Conservation (phyloP, 2,329 filamentous ascomycete genomes). For the Bimuria novae-zelandiae region DNA sequence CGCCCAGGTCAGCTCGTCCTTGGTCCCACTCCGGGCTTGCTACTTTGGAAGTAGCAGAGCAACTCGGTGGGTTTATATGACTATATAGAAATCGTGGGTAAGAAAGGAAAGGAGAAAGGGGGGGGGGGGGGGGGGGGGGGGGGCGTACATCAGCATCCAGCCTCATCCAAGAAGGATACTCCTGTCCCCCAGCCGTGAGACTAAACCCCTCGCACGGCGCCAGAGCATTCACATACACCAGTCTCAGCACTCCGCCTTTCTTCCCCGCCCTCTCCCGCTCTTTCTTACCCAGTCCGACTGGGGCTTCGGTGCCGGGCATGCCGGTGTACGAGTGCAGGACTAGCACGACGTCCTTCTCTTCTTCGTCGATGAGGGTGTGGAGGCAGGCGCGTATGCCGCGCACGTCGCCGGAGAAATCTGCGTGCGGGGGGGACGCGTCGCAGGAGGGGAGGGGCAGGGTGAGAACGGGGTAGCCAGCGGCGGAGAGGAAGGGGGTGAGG, state of each 20-base stretch:
- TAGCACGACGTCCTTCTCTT: slow-evolving; percentile 41
- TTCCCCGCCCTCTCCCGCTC: slow-evolving; percentile 23
- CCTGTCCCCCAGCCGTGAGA: too few relatives aligned
- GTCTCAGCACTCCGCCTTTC: slow-evolving; percentile 31
- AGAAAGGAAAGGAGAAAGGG: too few relatives aligned
- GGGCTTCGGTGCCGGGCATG: slow-evolving; percentile 29
- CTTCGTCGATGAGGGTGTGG: slow-evolving; percentile 20
- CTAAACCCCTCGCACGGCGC: slow-evolving; percentile 13
- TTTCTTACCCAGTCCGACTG: slow-evolving; percentile 24
- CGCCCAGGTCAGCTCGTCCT: too few relatives aligned
- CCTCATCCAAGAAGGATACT: too few relatives aligned
- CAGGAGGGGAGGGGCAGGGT: slow-evolving; percentile 30
- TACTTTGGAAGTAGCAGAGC: too few relatives aligned
- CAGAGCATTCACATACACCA: slow-evolving; percentile 30
- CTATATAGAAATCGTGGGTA: too few relatives aligned
- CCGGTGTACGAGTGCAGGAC: slow-evolving; percentile 44
- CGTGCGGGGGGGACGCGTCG: slow-evolving; percentile 18
- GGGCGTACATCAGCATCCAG: too few relatives aligned
- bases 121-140: too few relatives aligned
- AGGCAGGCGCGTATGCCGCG: slow-evolving; percentile 24
- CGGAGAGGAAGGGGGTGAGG: neutral
- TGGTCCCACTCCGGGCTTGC: slow-evolving; percentile 2
- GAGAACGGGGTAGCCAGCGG: slow-evolving; percentile 18
- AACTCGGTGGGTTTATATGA: too few relatives aligned
- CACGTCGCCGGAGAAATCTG: slow-evolving; percentile 28